These are phyloP conservation scores for Cryptococcus floricola DNA, from an alignment of 1,284 basidiomycete species.

Conservation along the genomic window DNA sequence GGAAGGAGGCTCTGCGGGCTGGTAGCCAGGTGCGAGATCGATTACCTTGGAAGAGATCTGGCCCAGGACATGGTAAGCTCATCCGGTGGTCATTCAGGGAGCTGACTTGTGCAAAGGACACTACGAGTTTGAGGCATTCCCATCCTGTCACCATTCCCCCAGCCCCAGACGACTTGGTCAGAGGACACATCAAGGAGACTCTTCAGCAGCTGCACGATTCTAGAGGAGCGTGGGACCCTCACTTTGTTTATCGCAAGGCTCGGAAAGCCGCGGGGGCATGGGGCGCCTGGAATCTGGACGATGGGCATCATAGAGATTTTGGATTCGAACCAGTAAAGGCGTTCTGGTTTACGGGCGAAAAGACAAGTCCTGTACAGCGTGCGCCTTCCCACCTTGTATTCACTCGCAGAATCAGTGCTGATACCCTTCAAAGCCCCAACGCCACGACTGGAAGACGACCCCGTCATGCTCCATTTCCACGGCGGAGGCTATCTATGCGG, in stretches of 20 bases:
- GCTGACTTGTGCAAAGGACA: constrained; percentile 20
- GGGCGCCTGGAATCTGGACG: constrained; percentile 30
- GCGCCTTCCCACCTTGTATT: constrained; percentile 1
- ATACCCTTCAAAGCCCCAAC: constrained; percentile 1
- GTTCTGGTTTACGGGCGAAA: constrained; percentile 42
- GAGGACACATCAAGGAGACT: constrained; percentile 30
- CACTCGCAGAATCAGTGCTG: neutral
- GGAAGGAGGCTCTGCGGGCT: constrained; percentile 30
- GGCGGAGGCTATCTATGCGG: constrained; percentile 44
- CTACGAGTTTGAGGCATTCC: constrained; percentile 24
- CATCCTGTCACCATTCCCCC: constrained; percentile 37
- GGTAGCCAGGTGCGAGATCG: constrained; percentile 42
- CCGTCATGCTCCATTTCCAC: constrained; percentile 40
- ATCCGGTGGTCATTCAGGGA: neutral
- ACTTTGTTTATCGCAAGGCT: constrained; percentile 25
- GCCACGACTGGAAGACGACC: constrained; percentile 25
- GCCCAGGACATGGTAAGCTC: constrained; percentile 24
- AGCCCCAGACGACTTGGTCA: constrained; percentile 26
- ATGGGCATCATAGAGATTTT: constrained; percentile 11
- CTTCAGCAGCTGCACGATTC: constrained; percentile 23
- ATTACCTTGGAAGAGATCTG: constrained; percentile 40
- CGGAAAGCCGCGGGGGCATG: constrained; percentile 11
- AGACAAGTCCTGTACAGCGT: constrained; percentile 19
- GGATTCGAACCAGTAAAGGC: constrained; percentile 34
- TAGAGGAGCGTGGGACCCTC: constrained; percentile 33